phyloP scores from a whole-genome alignment of 768 basidiomycete species.

The Pleurotus salmoneostramineus region DNA sequence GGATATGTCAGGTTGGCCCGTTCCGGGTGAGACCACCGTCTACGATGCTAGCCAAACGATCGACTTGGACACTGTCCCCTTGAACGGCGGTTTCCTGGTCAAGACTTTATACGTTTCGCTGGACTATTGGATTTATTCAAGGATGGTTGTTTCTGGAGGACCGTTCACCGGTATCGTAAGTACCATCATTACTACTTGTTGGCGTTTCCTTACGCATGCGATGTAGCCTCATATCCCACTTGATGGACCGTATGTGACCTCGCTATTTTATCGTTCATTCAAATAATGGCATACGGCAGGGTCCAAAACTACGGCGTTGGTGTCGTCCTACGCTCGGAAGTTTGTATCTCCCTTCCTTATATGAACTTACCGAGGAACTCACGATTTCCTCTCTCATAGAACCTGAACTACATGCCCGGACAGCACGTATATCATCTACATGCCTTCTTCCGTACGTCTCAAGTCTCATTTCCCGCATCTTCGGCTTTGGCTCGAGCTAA shows the following conservation, averaged over 20 bases:
- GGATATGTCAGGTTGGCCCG: not conserved
- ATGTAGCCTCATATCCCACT: not conserved
- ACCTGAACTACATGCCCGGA: slow-evolving; percentile 14
- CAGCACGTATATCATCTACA: slow-evolving; percentile 22
- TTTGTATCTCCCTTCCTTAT: not conserved
- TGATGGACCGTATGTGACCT: no score
- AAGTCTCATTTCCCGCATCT: no score
- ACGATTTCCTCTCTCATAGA: not conserved
- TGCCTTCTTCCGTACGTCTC: not conserved
- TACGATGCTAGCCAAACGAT: slow-evolving; percentile 37
- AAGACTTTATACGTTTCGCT: slow-evolving; percentile 41
- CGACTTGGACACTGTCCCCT: slow-evolving; percentile 33
- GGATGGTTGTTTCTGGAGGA: slow-evolving; percentile 21
- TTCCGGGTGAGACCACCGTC: slow-evolving; percentile 33
- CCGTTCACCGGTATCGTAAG: not conserved
- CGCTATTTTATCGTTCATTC: no score
- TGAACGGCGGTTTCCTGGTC: slow-evolving; percentile 36
- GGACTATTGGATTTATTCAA: slow-evolving; percentile 38
- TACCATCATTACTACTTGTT: not conserved
- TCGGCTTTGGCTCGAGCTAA: no score
- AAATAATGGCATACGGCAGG: not conserved
- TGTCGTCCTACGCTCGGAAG: slow-evolving; percentile 12
- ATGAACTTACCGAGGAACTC: not conserved
- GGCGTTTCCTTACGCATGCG: not conserved
- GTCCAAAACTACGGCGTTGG: slow-evolving; percentile 14